These are phyloP conservation scores for Penicillium vulpinum DNA, from an alignment of 2,329 filamentous ascomycete species.

Conservation along the genomic window DNA sequence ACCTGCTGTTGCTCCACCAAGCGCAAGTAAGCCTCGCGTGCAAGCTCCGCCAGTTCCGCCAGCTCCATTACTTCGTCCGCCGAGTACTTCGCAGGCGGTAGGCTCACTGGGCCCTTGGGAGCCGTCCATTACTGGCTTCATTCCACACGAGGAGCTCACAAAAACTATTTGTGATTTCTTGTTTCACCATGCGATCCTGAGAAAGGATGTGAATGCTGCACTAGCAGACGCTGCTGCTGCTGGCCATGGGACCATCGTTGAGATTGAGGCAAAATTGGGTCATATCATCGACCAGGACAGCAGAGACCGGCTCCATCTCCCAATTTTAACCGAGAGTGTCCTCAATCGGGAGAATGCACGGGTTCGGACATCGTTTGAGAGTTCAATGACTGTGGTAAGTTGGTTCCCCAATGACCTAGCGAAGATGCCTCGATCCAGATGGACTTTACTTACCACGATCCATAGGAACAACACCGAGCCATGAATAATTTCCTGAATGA, in stretches of 20 bases:
- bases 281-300: slow-evolving; percentile 73
- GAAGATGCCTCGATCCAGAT: slow-evolving; percentile 1
- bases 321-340: slow-evolving; percentile 69
- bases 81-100: slow-evolving; percentile 5
- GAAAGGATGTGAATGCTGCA: slow-evolving; percentile 60
- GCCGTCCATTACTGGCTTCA: slow-evolving; percentile 65
- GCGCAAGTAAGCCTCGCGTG: slow-evolving; percentile 32
- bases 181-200: slow-evolving; percentile 67
- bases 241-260: slow-evolving; percentile 70
- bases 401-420: neutral
- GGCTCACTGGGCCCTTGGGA: slow-evolving; percentile 48
- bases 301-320: slow-evolving; percentile 66
- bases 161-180: slow-evolving; percentile 78
- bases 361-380: slow-evolving; percentile 69
- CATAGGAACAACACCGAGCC: slow-evolving; percentile 72
- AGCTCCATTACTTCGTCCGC: slow-evolving; percentile 6
- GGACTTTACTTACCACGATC: slow-evolving; percentile 18
- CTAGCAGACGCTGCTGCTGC: slow-evolving; percentile 58
- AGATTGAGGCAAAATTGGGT: slow-evolving; percentile 93
- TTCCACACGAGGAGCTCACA: slow-evolving; percentile 73
- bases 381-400: slow-evolving; percentile 84
- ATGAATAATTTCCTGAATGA: slow-evolving; percentile 86
- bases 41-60: slow-evolving; percentile 15
- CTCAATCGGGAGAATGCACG: slow-evolving; percentile 57
- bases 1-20: slow-evolving; percentile 20